A percentile compares a stretch with the other conserved stretches of the same genome.
phyloP scores from a whole-genome alignment of 2,329 filamentous ascomycete genomes.

The Biscogniauxia mediterranea region DNA sequence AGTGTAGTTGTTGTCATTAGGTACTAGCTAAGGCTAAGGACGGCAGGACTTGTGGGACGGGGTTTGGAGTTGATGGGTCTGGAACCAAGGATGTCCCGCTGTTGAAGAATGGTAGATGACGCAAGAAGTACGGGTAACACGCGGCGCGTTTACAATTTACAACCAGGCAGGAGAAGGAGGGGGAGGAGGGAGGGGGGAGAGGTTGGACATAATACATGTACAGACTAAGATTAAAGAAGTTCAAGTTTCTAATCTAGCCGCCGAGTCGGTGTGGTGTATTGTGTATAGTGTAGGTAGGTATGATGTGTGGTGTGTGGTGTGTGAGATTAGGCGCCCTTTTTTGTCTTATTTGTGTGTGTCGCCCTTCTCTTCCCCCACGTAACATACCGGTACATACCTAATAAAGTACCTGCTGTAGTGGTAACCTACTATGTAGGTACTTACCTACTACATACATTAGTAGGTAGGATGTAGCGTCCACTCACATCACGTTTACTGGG shows the following conservation, averaged over 20 bases:
- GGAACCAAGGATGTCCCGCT: slow-evolving; percentile 2
- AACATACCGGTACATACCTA: no score
- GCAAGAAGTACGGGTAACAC: slow-evolving; percentile 18
- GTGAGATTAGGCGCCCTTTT: slow-evolving; percentile 1
- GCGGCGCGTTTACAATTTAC: slow-evolving; percentile 25
- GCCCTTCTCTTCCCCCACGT: no score
- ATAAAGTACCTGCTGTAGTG: no score
- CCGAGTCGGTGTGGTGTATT: no score
- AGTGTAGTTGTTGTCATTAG: not conserved
- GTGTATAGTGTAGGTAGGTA: not conserved
- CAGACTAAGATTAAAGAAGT: not conserved
- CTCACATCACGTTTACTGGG: not conserved
- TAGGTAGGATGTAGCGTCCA: no score
- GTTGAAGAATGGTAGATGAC: slow-evolving; percentile 12
- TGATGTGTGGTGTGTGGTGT: not conserved
- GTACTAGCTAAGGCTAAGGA: no score
- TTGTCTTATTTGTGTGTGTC: no score
- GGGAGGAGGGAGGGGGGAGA: slow-evolving; percentile 13
- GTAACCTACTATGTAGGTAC: no score
- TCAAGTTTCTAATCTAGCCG: not conserved
- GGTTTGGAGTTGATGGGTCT: not conserved
- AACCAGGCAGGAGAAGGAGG: slow-evolving; percentile 16
- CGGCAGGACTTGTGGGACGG: not conserved
- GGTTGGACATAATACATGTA: not conserved
- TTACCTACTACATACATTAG: no score